phyloP scores from a whole-genome alignment of 2,329 filamentous ascomycete species.

The Phaeoacremonium minimum region DNA sequence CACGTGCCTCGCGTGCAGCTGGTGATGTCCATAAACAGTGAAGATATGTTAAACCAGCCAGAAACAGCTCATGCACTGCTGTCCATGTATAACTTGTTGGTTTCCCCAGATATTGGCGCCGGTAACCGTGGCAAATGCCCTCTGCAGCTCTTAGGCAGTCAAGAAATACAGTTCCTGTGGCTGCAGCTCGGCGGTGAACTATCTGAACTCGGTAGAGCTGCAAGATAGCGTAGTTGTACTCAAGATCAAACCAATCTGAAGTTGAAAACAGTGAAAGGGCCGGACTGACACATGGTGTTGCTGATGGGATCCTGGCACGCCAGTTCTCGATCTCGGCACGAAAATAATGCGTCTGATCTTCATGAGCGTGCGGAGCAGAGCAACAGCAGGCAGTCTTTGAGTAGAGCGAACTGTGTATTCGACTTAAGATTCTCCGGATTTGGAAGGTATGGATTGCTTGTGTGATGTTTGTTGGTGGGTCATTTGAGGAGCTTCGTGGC shows the following conservation, averaged over 20 bases:
- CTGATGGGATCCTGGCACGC: background rate
- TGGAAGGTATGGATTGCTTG: conserved; percentile 4
- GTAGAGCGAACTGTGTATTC: conserved; percentile 3
- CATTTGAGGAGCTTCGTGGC: conserved; percentile 6
- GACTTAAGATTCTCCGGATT: conserved; percentile 1
- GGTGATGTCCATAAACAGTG: conserved; percentile 27
- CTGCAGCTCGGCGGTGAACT: conserved; percentile 5
- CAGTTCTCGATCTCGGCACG: conserved; percentile 4
- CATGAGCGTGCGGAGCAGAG: background rate
- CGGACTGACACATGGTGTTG: conserved; percentile 2
- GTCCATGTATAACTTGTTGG: conserved; percentile 5
- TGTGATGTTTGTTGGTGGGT: conserved; percentile 4
- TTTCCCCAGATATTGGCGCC: conserved; percentile 3
- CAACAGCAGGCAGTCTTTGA: conserved; percentile 1
- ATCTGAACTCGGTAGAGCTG: conserved; percentile 17
- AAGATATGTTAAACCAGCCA: conserved; percentile 12
- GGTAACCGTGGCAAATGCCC: conserved; percentile 6
- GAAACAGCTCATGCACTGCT: conserved; percentile 5
- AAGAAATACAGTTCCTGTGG: conserved; percentile 14
- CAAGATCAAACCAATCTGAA: conserved; percentile 6
- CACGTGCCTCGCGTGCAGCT: conserved; percentile 6
- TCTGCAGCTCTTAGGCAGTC: conserved; percentile 12
- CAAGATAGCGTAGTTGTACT: conserved; percentile 15
- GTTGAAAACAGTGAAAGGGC: conserved; percentile 6
- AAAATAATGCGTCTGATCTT: conserved; percentile 2